phyloP scores from a whole-genome alignment of 495 filamentous ascomycete species.

The Letharia lupina region DNA sequence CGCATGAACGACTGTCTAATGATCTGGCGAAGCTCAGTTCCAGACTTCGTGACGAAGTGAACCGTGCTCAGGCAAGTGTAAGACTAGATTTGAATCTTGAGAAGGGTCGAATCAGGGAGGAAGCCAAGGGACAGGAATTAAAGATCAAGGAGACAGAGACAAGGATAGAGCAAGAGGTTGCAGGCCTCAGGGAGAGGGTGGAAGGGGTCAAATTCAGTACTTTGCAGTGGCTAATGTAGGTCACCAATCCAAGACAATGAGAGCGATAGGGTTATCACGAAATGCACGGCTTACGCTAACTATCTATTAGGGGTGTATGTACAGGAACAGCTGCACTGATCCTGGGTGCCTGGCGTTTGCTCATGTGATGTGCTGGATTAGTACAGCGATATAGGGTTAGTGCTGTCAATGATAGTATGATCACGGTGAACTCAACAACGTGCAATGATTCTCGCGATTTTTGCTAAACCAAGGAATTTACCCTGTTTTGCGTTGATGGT shows the following conservation, averaged over 20 bases:
- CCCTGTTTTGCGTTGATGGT: neutral
- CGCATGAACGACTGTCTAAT: constrained; percentile 87
- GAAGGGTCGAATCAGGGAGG: constrained; percentile 93
- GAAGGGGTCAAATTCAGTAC: constrained; percentile 98
- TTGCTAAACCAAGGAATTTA: neutral
- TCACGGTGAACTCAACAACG: neutral
- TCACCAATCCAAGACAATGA: neutral
- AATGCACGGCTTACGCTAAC: constrained; percentile 12
- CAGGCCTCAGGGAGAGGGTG: constrained; percentile 77
- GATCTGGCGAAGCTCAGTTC: constrained; percentile 89
- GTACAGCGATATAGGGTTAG: neutral
- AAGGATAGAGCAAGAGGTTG: constrained; percentile 95
- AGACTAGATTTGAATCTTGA: constrained; percentile 90
- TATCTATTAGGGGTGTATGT: constrained; percentile 65
- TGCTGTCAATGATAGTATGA: neutral
- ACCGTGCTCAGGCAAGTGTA: constrained; percentile 84
- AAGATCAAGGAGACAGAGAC: constrained; percentile 99
- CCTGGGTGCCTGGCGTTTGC: constrained; percentile 90
- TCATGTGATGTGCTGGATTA: constrained; percentile 43
- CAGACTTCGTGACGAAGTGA: constrained; percentile 84
- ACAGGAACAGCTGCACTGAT: constrained; percentile 88
- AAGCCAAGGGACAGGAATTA: constrained; percentile 93
- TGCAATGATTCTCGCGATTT: neutral
- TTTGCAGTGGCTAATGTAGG: constrained; percentile 89
- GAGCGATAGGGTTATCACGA: constrained; percentile 24